A percentile compares a stretch with the other conserved stretches of the same genome.
Evolutionary conservation across 257 asterid species (phyloP).

Genomic region (Mitragyna speciosa): DNA sequence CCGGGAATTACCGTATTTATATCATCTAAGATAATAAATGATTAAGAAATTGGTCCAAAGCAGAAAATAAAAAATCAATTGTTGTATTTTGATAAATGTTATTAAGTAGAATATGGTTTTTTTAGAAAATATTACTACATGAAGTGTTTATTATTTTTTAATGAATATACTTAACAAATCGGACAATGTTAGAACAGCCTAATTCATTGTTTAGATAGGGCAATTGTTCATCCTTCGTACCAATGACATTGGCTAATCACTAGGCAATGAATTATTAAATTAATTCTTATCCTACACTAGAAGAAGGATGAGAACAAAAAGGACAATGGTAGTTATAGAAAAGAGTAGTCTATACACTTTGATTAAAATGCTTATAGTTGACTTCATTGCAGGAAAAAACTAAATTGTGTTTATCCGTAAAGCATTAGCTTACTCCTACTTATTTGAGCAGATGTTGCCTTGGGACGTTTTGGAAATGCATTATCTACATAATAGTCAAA

Average conservation of each 20-base stretch:
- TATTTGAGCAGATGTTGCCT: constrained; percentile 24
- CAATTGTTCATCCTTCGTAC: neutral
- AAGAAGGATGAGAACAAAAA: no score
- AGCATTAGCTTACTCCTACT: neutral
- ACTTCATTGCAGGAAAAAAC: neutral
- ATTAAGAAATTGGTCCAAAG: neutral
- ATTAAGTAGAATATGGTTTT: no score
- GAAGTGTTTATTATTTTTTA: no score
- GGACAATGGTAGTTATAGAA: neutral
- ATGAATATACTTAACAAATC: no score
- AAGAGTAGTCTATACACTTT: neutral
- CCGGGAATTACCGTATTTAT: neutral
- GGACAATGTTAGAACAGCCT: neutral
- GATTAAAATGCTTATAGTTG: neutral
- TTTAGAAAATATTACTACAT: no score
- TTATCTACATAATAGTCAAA: constrained; percentile 20
- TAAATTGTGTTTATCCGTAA: neutral
- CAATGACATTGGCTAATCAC: no score
- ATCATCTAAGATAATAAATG: no score
- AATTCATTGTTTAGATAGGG: neutral
- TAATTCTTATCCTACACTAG: no score
- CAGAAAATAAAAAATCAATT: no score
- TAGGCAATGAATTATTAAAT: no score
- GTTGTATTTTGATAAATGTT: neutral
- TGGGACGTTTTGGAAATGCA: constrained; percentile 28